phyloP scores from a whole-genome alignment of 176 grass and related monocot genomes.

The Panicum miliaceum region DNA sequence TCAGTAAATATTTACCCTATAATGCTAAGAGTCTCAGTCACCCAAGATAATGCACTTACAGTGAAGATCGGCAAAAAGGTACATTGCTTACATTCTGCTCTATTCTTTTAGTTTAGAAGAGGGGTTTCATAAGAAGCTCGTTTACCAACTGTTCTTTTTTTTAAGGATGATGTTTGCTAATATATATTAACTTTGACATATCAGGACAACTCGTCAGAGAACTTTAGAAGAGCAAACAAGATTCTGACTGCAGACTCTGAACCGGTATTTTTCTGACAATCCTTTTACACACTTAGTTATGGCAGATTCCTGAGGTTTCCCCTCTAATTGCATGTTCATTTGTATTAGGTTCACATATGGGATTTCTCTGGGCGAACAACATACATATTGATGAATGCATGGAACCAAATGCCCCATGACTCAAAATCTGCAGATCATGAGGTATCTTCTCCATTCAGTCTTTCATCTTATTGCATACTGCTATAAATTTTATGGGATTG shows the following conservation, averaged over 20 bases:
- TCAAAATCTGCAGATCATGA: conserved; percentile 73
- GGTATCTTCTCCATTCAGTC: conserved; percentile 50
- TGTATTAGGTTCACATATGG: conserved; percentile 83
- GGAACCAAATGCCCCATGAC: conserved; percentile 74
- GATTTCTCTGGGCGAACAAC: conserved; percentile 92
- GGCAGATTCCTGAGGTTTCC: conserved; percentile 12
- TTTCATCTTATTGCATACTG: conserved; percentile 11
- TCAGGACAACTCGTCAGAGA: conserved; percentile 86
- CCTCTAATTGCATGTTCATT: conserved; percentile 36
- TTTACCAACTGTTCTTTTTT: conserved; percentile 11
- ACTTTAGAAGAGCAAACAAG: conserved; percentile 85
- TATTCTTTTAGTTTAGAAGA: conserved; percentile 35
- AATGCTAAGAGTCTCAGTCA: conserved; percentile 77
- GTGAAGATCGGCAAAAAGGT: conserved; percentile 97
- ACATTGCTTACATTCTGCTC: conserved; percentile 32
- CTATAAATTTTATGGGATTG: background rate
- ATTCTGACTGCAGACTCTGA: conserved; percentile 75
- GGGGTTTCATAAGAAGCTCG: background rate
- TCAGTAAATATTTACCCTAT: conserved; percentile 77
- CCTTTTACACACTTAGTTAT: conserved; percentile 12
- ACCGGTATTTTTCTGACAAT: conserved; percentile 54
- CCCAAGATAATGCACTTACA: conserved; percentile 55
- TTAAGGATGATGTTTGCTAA: background rate
- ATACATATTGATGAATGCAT: conserved; percentile 85
- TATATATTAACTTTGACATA: conserved; percentile 21